Conservation (phyloP, 148 eudicot genomes). For the Rhododendron ferrugineum region DNA sequence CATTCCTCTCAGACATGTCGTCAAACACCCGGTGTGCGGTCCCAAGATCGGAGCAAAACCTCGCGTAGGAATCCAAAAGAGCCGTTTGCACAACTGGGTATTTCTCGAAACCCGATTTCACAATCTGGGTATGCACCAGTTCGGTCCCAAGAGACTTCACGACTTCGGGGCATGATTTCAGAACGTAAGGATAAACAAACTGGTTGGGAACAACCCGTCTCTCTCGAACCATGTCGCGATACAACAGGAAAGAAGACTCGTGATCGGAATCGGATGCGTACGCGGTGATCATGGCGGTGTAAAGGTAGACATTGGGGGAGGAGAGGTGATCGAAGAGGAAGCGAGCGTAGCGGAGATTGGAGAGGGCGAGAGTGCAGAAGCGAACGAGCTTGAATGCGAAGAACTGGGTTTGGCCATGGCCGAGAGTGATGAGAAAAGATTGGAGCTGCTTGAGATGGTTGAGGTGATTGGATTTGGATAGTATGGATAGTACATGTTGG, state of each 20-base stretch:
- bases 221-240: conserved; percentile 34
- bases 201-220: conserved; percentile 41
- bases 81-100: conserved; percentile 74
- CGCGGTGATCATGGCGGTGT: conserved; percentile 67
- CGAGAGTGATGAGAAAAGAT: conserved; percentile 46
- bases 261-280: conserved; percentile 38
- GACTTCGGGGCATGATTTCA: conserved; percentile 48
- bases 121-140: conserved; percentile 61
- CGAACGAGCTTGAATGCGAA: conserved; percentile 63
- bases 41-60: conserved; percentile 37
- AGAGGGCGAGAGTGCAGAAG: conserved; percentile 38
- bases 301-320: conserved; percentile 59
- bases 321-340: conserved; percentile 33
- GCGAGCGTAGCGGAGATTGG: conserved; percentile 50
- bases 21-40: conserved; percentile 58
- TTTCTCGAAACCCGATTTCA: conserved; percentile 50
- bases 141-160: conserved; percentile 32
- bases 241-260: conserved; percentile 23
- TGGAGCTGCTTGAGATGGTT: conserved; percentile 64
- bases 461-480: conserved; percentile 30
- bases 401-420: conserved; percentile 56
- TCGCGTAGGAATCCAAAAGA: conserved; percentile 47
- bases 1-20: conserved; percentile 69
- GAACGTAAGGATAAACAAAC: conserved; percentile 47
- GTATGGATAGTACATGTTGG: conserved; percentile 20